Conservation (phyloP, 805 yeast genomes). For the Nakazawaea pomicola region DNA sequence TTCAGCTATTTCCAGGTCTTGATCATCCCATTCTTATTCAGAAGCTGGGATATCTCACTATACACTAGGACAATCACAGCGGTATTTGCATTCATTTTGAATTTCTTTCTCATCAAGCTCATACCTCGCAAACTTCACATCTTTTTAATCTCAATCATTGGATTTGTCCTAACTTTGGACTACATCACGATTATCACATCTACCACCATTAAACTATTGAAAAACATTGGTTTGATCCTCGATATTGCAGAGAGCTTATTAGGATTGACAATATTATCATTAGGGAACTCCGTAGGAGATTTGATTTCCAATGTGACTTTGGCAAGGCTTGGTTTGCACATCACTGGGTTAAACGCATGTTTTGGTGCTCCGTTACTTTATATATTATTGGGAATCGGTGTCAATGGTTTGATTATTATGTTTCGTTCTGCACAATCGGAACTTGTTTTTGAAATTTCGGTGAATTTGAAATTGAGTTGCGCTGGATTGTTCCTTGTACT, state of each 20-base stretch:
- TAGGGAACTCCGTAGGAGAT: slow-evolving; percentile 50
- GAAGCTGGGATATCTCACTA: background rate
- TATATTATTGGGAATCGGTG: slow-evolving; percentile 45
- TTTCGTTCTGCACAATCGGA: slow-evolving; percentile 8
- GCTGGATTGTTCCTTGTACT: slow-evolving; percentile 36
- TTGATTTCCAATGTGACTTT: slow-evolving; percentile 45
- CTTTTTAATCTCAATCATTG: slow-evolving; percentile 19
- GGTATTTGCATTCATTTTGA: background rate
- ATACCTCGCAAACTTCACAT: background rate
- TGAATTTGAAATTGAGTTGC: slow-evolving; percentile 32
- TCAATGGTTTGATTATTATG: slow-evolving; percentile 33
- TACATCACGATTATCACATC: slow-evolving; percentile 26
- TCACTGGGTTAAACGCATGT: slow-evolving; percentile 47
- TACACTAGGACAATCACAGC: background rate
- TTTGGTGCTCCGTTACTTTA: slow-evolving; percentile 49
- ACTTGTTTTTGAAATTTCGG: slow-evolving; percentile 33
- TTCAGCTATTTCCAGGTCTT: slow-evolving; percentile 5
- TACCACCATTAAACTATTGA: slow-evolving; percentile 27
- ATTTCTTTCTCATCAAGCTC: background rate
- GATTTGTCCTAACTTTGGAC: slow-evolving; percentile 24
- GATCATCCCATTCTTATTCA: slow-evolving; percentile 5
- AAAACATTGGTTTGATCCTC: slow-evolving; percentile 40
- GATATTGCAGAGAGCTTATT: slow-evolving; percentile 40
- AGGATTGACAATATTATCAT: slow-evolving; percentile 43
- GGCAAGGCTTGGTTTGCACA: slow-evolving; percentile 29